A percentile compares a stretch with the other conserved stretches of the same genome.
phyloP scores from a whole-genome alignment of 2,329 filamentous ascomycete species.

The Aschersonia sp. region DNA sequence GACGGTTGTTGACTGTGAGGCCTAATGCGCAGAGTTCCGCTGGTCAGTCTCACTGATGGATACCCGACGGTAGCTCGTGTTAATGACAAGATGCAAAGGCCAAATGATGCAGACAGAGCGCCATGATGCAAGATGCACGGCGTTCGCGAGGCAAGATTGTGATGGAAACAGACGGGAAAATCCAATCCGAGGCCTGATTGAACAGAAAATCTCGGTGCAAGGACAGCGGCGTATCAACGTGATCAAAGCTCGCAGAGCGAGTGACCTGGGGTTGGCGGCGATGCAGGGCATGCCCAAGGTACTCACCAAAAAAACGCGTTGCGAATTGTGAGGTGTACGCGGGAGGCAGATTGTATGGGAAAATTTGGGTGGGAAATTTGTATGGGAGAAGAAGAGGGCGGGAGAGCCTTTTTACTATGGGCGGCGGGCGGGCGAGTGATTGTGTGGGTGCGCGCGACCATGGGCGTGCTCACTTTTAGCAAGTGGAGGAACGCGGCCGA shows the following conservation, averaged over 20 bases:
- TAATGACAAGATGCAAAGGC: not conserved
- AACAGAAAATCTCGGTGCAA: not conserved
- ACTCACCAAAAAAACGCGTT: constrained; percentile 34
- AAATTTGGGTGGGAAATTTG: constrained; percentile 42
- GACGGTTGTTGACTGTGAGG: constrained; percentile 9
- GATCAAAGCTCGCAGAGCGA: constrained; percentile 5
- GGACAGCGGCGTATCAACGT: not conserved
- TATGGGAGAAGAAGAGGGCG: constrained; percentile 45
- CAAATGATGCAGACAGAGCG: not conserved
- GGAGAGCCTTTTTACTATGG: constrained; percentile 51
- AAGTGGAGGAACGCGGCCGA: constrained; percentile 15
- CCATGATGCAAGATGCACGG: constrained; percentile 7
- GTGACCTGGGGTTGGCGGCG: constrained; percentile 19
- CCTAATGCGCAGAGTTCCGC: constrained; percentile 3
- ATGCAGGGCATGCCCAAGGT: constrained; percentile 21
- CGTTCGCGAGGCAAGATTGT: constrained; percentile 3
- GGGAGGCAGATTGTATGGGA: constrained; percentile 32
- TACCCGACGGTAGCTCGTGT: constrained; percentile 2
- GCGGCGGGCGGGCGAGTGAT: constrained; percentile 32
- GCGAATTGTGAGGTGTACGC: constrained; percentile 29
- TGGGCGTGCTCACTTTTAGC: constrained; percentile 7
- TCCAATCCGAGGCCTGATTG: constrained; percentile 8
- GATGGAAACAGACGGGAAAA: constrained; percentile 5
- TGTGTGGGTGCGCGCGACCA: constrained; percentile 25
- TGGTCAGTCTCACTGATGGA: constrained; percentile 6